A percentile compares a stretch with the other conserved stretches of the same genome.
phyloP scores from a whole-genome alignment of 805 yeast genomes.

The Wickerhamomyces bovis region DNA sequence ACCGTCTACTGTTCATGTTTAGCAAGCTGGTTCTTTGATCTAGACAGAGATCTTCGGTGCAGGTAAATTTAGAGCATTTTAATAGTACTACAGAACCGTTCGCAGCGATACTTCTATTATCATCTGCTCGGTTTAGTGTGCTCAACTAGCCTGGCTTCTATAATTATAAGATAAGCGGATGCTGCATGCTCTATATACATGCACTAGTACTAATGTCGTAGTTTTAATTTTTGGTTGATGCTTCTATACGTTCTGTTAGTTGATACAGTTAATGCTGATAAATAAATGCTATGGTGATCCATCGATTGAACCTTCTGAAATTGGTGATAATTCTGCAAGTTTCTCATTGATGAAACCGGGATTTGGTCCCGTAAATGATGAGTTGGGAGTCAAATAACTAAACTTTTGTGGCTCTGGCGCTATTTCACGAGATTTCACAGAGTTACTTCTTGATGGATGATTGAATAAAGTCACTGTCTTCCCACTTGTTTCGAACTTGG shows the following conservation, averaged over 20 bases:
- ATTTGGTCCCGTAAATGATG: conserved; percentile 17
- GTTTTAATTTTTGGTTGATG: not conserved
- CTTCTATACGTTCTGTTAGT: no score
- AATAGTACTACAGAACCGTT: no score
- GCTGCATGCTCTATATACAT: no score
- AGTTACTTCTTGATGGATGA: conserved; percentile 6
- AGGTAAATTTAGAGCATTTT: no score
- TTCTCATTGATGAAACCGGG: conserved; percentile 17
- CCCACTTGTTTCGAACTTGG: conserved; percentile 30
- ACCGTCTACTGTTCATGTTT: no score
- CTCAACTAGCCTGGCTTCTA: no score
- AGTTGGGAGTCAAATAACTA: conserved; percentile 18
- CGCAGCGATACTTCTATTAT: no score
- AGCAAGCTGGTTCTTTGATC: no score
- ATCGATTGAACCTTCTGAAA: conserved; percentile 23
- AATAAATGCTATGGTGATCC: conserved; percentile 11
- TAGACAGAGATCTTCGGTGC: no score
- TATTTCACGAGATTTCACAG: conserved; percentile 1
- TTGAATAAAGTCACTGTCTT: conserved; percentile 36
- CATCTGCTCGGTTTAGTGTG: no score
- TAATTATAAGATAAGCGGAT: no score
- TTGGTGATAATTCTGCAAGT: conserved; percentile 22
- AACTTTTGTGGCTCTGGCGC: conserved; percentile 3
- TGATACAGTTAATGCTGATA: not conserved
- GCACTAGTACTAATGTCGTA: not conserved